Evolutionary conservation across 2,329 filamentous ascomycete genomes (phyloP), one percentile per base, ranked within the genome.

Genomic region (Lachnellula arida): DNA sequence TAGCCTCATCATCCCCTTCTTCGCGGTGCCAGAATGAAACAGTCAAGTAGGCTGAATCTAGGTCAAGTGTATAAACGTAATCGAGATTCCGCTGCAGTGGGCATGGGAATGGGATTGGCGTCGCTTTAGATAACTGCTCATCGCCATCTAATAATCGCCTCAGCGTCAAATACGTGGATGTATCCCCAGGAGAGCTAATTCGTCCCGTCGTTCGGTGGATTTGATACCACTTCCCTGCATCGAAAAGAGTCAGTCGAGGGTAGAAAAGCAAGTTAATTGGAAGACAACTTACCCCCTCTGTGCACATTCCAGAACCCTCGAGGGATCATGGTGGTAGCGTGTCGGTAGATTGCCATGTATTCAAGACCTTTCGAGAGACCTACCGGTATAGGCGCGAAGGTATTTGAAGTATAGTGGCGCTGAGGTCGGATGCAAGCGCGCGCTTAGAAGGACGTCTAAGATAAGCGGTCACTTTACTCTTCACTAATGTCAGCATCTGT

Each of bases 221-320:
- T 52, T 52, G 49, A 35, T 52, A 52, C 49, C 49, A 52, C 49
- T 52, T 52, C 49, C 49, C 49, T 52, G 49, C 19, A 46, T 52
- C 12, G 22, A 52, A 52, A 52, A 44, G 35, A 28, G 19, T 46
- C 44, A 43, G 23, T 51, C 46, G 34, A 51, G 17, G 39, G 39
- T 46, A 46, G 49, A 52, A 46, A 46, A 15, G 25, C 25, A 37
- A 44, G 49, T 52, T 39, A 46, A 35, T 52, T 34, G 12, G 49
- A 44, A 46, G 49, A 43, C 23, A 52, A 22, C 39, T 32, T 46
- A 52, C 39, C 49, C 39, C 39, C 39, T 44, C 23, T 52, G 28
- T 37, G 49, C 39, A 52, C 39, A 44, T 52, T 52, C 49, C 49
- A 52, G 40, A 46, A 52, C 49, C 49, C 49, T 34, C 40, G 49